phyloP scores from a whole-genome alignment of 768 basidiomycete genomes.

The Nevesoporus exiguus region DNA sequence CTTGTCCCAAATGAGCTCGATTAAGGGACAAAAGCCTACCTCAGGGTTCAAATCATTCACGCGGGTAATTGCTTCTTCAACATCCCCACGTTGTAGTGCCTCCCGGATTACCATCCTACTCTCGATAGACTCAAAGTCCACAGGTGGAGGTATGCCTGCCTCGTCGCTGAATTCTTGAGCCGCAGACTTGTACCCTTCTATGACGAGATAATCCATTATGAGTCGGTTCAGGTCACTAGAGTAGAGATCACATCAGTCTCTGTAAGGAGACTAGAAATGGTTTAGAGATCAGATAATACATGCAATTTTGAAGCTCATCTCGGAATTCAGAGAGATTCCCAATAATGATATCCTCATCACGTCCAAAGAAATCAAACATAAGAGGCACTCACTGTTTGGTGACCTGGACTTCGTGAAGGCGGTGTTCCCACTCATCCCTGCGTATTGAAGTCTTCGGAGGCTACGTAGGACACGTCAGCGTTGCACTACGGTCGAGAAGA shows the following conservation, averaged over 20 bases:
- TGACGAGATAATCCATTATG: constrained; percentile 96
- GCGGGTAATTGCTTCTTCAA: constrained; percentile 91
- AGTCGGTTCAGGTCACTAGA: constrained; percentile 88
- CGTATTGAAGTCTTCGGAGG: constrained; percentile 59
- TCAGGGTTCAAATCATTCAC: constrained; percentile 97
- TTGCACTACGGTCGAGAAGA: background rate
- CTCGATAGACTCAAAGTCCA: constrained; percentile 91
- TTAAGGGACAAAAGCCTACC: constrained; percentile 52
- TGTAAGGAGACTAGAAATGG: constrained; percentile 24
- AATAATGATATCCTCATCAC: constrained; percentile 74
- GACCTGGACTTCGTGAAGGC: constrained; percentile 77
- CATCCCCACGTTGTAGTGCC: constrained; percentile 89
- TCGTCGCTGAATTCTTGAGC: constrained; percentile 94
- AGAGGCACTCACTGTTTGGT: constrained; percentile 78
- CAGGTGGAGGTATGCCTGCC: constrained; percentile 67
- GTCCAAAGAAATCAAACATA: constrained; percentile 14
- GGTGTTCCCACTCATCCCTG: constrained; percentile 85
- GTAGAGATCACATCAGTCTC: constrained; percentile 21
- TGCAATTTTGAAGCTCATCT: constrained; percentile 72
- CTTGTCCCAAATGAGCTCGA: constrained; percentile 9
- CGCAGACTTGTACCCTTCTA: constrained; percentile 95
- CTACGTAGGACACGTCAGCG: constrained; percentile 15
- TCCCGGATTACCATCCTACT: constrained; percentile 93
- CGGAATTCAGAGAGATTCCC: constrained; percentile 98
- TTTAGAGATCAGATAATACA: constrained; percentile 77